Evolutionary conservation across 2,329 filamentous ascomycete genomes (phyloP).

Genomic region (Xylariaceae sp.): DNA sequence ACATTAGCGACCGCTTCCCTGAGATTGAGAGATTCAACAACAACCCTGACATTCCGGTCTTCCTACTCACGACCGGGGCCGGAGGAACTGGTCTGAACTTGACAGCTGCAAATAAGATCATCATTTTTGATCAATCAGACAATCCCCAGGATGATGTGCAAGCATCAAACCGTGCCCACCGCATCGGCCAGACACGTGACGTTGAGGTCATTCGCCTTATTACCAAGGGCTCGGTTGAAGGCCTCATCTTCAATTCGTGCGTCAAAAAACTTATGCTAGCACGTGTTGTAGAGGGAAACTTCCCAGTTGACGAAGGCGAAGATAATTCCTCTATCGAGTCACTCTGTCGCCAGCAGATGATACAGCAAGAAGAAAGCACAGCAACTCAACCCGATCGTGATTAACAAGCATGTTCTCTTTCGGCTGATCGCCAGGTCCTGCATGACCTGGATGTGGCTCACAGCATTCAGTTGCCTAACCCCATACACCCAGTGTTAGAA

Average conservation of each 20-base stretch:
- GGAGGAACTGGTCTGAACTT: constrained; percentile 97
- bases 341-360: constrained; percentile 30
- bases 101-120: constrained; percentile 91
- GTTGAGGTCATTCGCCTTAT: constrained; percentile 90
- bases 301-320: constrained; percentile 53
- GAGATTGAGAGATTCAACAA: constrained; percentile 84
- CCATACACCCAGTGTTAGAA: too few species aligned
- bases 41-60: constrained; percentile 75
- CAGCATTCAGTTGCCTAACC: too few species aligned
- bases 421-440: too few species aligned
- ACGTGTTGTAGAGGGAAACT: constrained; percentile 46
- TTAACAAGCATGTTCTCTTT: too few species aligned
- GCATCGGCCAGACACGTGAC: constrained; percentile 83
- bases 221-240: constrained; percentile 78
- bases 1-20: constrained; percentile 76
- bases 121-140: constrained; percentile 96
- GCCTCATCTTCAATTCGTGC: constrained; percentile 86
- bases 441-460: too few species aligned
- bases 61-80: constrained; percentile 87
- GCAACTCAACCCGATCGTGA: constrained; percentile 4
- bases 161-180: constrained; percentile 93
- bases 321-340: constrained; percentile 28
- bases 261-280: constrained; percentile 92
- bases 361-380: constrained; percentile 24
- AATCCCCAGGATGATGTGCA: constrained; percentile 99